Conservation (phyloP, 208 protist species). For the Trypanosoma brucei region DNA sequence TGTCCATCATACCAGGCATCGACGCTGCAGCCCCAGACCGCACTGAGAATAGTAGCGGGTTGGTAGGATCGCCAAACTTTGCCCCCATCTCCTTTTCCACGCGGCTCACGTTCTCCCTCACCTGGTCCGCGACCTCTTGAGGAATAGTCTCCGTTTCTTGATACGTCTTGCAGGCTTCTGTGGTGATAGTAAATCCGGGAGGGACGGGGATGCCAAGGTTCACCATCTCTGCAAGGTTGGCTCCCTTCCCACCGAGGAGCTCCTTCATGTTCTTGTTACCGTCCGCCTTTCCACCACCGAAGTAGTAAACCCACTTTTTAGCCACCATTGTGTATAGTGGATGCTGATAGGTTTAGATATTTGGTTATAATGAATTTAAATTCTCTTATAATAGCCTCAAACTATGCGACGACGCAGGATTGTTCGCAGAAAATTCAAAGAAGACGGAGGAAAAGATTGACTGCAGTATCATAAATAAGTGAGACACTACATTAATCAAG, state of each 20-base stretch:
- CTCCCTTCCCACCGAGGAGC: constrained; percentile 93
- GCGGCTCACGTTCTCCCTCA: constrained; percentile 50
- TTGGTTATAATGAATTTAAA: background rate
- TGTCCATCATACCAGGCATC: constrained; percentile 97
- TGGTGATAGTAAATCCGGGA: constrained; percentile 93
- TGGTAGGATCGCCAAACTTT: constrained; percentile 74
- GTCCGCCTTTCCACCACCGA: constrained; percentile 71
- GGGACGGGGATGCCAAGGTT: constrained; percentile 91
- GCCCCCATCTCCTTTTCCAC: constrained; percentile 85
- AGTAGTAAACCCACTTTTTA: constrained; percentile 81
- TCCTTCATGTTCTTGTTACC: constrained; percentile 84
- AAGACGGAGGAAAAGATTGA: too few relatives aligned
- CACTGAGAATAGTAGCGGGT: constrained; percentile 92
- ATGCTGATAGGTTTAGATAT: constrained; percentile 8
- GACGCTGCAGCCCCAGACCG: constrained; percentile 92
- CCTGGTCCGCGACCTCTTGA: constrained; percentile 52
- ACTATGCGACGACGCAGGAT: too few relatives aligned
- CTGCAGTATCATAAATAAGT: too few relatives aligned
- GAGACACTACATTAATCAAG: too few relatives aligned
- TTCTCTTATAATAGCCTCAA: background rate
- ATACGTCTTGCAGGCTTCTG: constrained; percentile 77
- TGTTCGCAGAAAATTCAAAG: background rate
- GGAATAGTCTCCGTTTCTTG: constrained; percentile 61
- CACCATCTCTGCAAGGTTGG: constrained; percentile 91
- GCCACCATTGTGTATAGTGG: constrained; percentile 28